These are phyloP conservation scores for Salix viminalis DNA, from an alignment of 345 rosid species.

Conservation along the genomic window DNA sequence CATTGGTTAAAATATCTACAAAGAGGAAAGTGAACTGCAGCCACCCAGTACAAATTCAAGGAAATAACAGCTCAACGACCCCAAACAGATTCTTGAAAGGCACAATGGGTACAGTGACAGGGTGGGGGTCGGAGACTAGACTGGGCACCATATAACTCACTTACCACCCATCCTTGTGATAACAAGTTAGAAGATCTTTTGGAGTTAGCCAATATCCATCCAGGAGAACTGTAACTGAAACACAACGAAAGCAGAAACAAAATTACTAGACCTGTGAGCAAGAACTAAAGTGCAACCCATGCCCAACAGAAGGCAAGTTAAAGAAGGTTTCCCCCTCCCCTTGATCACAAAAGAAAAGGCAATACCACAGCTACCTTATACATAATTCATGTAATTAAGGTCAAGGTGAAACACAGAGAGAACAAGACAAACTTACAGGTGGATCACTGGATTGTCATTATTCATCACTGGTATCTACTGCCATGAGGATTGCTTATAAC, in stretches of 20 bases:
- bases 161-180: conserved; percentile 47
- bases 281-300: neutral
- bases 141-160: conserved; percentile 46
- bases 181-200: conserved; percentile 35
- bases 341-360: neutral
- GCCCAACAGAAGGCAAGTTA: neutral
- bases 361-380: neutral
- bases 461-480: conserved; percentile 40
- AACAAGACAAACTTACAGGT: conserved; percentile 35
- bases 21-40: conserved; percentile 38
- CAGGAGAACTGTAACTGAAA: conserved; percentile 32
- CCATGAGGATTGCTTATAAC: conserved; percentile 77
- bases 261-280: neutral
- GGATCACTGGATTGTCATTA: neutral
- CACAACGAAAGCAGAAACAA: neutral
- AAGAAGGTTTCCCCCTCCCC: neutral
- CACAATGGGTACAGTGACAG: conserved; percentile 28
- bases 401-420: neutral
- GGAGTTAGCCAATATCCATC: conserved; percentile 33
- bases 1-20: conserved; percentile 56
- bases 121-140: conserved; percentile 42
- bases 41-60: conserved; percentile 38
- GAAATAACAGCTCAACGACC: conserved; percentile 31
- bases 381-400: neutral
- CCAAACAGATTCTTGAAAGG: conserved; percentile 19